Percentiles rank a stretch among this genome's conserved stretches.
phyloP scores from a whole-genome alignment of 2,329 filamentous ascomycete genomes.

The Pestalotiopsis sp. region DNA sequence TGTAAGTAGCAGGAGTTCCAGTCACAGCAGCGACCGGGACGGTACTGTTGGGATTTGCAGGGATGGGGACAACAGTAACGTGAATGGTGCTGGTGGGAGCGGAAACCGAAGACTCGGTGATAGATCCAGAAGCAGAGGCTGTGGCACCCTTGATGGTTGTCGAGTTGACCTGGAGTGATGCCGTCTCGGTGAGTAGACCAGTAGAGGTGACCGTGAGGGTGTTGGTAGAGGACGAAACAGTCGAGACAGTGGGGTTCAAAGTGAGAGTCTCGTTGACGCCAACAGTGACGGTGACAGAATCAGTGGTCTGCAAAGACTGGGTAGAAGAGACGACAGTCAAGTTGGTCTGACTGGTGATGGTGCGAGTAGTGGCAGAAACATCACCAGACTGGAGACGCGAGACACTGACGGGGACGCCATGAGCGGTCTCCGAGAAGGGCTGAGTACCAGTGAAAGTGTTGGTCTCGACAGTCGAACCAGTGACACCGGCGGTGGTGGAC shows the following conservation, averaged over 20 bases:
- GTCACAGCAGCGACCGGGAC: background rate
- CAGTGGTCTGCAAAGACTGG: background rate
- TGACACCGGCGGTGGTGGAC: background rate
- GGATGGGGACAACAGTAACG: background rate
- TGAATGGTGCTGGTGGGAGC: background rate
- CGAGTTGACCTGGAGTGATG: background rate
- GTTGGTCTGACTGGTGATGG: slow-evolving; percentile 2
- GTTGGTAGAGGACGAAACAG: background rate
- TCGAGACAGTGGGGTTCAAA: background rate
- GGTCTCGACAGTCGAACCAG: background rate
- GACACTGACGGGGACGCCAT: background rate
- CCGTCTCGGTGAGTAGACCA: background rate
- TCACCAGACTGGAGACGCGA: background rate
- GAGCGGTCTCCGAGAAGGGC: slow-evolving; percentile 1
- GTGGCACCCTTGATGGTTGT: background rate
- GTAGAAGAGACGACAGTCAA: background rate
- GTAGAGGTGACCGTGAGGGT: background rate
- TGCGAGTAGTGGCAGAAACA: background rate
- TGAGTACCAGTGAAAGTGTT: background rate
- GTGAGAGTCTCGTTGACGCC: background rate
- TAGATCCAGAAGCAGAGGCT: background rate
- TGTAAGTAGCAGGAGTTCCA: background rate
- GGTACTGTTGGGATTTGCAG: background rate
- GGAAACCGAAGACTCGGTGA: background rate
- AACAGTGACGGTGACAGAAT: background rate